These are phyloP conservation scores for Oryza coarctata DNA, from an alignment of 176 grass and related monocot genomes.

Conservation along the genomic window DNA sequence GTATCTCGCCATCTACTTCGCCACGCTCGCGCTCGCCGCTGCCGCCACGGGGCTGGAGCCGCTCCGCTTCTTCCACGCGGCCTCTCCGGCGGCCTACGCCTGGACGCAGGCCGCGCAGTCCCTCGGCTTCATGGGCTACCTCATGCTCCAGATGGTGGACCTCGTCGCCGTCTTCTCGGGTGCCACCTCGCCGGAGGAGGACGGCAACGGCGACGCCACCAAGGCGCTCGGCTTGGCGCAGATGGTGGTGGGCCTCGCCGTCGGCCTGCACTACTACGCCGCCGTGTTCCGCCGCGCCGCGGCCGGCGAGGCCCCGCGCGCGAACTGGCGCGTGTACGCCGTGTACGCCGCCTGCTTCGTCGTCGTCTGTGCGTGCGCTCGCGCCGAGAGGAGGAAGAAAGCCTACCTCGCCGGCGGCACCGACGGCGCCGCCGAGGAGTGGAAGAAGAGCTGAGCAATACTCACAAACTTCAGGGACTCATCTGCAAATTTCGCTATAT, in stretches of 20 bases:
- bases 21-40: conserved; percentile 72
- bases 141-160: conserved; percentile 85
- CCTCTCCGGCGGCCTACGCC: conserved; percentile 73
- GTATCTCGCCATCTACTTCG: conserved; percentile 98
- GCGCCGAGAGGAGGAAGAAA: conserved; percentile 88
- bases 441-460: conserved; percentile 74
- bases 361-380: conserved; percentile 72
- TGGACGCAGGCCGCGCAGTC: conserved; percentile 97
- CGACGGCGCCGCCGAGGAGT: conserved; percentile 63
- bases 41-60: conserved; percentile 83
- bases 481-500: background rate
- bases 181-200: conserved; percentile 40
- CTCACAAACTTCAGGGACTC: background rate
- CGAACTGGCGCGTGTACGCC: conserved; percentile 87
- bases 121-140: conserved; percentile 73
- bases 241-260: conserved; percentile 87
- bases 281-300: conserved; percentile 95
- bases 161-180: conserved; percentile 75
- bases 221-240: conserved; percentile 73
- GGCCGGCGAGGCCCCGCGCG: conserved; percentile 65
- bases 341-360: conserved; percentile 88
- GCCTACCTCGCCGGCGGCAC: conserved; percentile 53
- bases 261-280: conserved; percentile 92
- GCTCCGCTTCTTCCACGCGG: conserved; percentile 90
- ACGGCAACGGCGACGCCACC: conserved; percentile 36